Evolutionary conservation across 2,329 filamentous ascomycete species (phyloP).

Genomic region (Aureobasidium sp.): DNA sequence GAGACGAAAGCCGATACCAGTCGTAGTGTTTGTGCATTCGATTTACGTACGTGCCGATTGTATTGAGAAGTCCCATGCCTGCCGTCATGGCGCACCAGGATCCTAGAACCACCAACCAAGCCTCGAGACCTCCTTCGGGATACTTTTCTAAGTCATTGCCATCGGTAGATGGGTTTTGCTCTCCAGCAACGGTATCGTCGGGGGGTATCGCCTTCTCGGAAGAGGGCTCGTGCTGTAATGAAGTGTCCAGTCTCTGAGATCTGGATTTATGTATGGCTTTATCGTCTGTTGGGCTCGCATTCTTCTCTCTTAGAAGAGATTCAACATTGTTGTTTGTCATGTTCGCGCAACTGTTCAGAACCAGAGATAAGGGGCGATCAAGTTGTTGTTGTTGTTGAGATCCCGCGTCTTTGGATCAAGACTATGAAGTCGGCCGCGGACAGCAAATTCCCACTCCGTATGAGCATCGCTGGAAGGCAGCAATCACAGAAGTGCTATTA

Average conservation of each 20-base stretch:
- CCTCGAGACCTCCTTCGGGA: constrained; percentile 70
- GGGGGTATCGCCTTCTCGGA: neutral
- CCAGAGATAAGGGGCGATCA: neutral
- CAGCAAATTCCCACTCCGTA: neutral
- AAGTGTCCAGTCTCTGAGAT: neutral
- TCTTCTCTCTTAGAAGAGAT: neutral
- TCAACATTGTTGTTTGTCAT: neutral
- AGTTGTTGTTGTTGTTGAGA: neutral
- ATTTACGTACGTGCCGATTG: constrained; percentile 18
- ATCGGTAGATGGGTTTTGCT: neutral
- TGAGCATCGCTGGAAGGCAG: neutral
- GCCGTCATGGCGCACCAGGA: constrained; percentile 60
- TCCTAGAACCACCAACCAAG: constrained; percentile 79
- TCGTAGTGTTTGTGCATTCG: no score
- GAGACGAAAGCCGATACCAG: no score
- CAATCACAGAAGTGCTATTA: neutral
- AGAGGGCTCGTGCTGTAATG: neutral
- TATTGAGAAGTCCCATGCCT: constrained; percentile 42
- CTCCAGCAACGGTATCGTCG: neutral
- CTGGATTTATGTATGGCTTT: neutral
- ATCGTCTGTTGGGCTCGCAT: neutral
- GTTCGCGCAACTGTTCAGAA: neutral
- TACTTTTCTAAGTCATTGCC: constrained; percentile 36
- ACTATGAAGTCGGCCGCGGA: neutral
- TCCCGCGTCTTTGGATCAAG: neutral